Evolutionary conservation across 1,284 basidiomycete species (phyloP).

Genomic region (Irpex lacteus): DNA sequence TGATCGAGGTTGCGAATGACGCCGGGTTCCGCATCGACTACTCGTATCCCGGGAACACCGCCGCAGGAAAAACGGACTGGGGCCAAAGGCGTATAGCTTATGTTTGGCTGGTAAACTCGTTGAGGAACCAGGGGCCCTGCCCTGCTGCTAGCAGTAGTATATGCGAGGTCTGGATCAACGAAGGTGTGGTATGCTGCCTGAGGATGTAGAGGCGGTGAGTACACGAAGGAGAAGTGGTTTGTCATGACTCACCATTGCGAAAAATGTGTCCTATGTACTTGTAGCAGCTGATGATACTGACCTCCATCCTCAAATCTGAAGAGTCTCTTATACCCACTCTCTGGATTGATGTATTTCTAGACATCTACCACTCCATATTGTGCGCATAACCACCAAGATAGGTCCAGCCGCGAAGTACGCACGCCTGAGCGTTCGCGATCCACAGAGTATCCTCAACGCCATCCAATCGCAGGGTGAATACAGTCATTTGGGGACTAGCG

Average conservation of each 20-base stretch:
- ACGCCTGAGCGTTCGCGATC: not conserved
- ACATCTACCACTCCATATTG: not conserved
- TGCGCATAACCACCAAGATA: not conserved
- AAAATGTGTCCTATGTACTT: not conserved
- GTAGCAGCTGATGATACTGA: not conserved
- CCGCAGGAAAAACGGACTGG: not conserved
- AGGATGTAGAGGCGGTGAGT: not conserved
- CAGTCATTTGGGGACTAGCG: not conserved
- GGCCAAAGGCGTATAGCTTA: not conserved
- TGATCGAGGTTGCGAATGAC: not conserved
- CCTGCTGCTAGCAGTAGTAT: too few species aligned
- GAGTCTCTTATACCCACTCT: not conserved
- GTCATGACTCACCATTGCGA: not conserved
- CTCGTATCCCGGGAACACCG: not conserved
- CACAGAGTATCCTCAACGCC: too few species aligned
- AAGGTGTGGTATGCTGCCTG: not conserved
- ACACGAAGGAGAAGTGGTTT: not conserved
- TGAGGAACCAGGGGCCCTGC: too few species aligned
- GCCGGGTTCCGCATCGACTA: not conserved
- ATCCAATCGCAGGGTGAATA: too few species aligned
- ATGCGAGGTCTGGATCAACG: not conserved
- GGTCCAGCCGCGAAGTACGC: not conserved
- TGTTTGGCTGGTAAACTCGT: not conserved
- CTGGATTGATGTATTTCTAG: not conserved
- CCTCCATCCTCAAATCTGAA: not conserved